Evolutionary conservation across 257 asterid species (phyloP), one percentile per base, ranked within the genome.

Genomic region (Ballota nigra): DNA sequence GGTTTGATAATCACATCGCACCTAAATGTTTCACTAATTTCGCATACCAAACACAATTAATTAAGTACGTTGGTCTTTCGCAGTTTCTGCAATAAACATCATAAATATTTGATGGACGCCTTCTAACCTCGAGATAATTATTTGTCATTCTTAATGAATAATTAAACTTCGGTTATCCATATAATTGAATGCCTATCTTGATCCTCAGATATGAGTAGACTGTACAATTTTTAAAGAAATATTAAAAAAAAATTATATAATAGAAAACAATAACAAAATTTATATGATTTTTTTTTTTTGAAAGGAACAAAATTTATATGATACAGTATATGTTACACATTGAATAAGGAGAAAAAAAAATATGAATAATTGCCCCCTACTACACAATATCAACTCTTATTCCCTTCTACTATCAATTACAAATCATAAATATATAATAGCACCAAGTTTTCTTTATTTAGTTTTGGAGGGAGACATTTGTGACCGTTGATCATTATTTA

Each of bases 1-100:
- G 76, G 66, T 74, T 43, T 19, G 78, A 74, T 43, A 74, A 75
- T 74, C 76, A 77, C 85, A 66, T 47, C 74, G 15, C 63, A 71
- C 85, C 85, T 64, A 65, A 63, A 73, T 5, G 43, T 23, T 36
- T 31, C 24, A n/a, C 40, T 33, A 56, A 55, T 43, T 74, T 72
- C 36, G 31, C 71, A 23, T 63, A 51, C 74, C 66, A 74, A 64
- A 57, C 58, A 13, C 77, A 64, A 57, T 11, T 28, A 7, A 64
- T 45, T 47, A 28, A 16, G 64, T 66, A 57, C 29, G 79, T 43
- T 74, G 53, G 36, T 18, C 63, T 26, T 38, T 78, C 77, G 60
- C 70, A 63, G 51, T 78, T 70, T 28, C 6, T 47, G n/a, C 49
- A 55, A 51, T 63, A 10, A 56, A 34, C 31, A 56, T 69, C 3